phyloP scores from a whole-genome alignment of 1,284 basidiomycete species.

The Boletus calvinii region DNA sequence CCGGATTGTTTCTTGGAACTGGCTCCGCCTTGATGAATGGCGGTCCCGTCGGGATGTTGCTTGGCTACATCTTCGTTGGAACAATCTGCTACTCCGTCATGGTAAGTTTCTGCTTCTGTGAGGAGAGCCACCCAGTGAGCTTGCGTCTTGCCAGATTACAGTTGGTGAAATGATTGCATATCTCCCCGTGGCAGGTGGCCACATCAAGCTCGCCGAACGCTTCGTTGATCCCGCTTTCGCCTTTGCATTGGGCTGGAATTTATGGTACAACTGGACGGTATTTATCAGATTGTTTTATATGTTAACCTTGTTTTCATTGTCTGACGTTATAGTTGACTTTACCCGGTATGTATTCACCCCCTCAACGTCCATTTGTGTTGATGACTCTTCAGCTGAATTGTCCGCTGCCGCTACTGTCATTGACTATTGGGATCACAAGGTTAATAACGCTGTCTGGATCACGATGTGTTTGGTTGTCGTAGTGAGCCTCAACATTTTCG shows the following conservation, averaged over 20 bases:
- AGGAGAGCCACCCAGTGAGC: background rate
- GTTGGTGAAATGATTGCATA: conserved; percentile 36
- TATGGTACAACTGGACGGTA: conserved; percentile 56
- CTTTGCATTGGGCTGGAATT: conserved; percentile 67
- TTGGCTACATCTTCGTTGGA: conserved; percentile 34
- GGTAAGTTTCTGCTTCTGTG: conserved; percentile 8
- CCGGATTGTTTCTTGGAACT: conserved; percentile 43
- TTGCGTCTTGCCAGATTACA: conserved; percentile 15
- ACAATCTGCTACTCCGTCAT: conserved; percentile 25
- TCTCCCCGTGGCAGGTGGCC: conserved; percentile 50
- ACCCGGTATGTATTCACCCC: conserved; percentile 16
- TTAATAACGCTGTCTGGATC: conserved; percentile 59
- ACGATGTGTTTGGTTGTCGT: conserved; percentile 59
- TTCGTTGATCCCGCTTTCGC: conserved; percentile 70
- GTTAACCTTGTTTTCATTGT: background rate
- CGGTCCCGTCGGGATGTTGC: conserved; percentile 30
- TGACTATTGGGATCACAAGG: conserved; percentile 48
- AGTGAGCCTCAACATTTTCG: conserved; percentile 57
- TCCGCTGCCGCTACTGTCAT: conserved; percentile 62
- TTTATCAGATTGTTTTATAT: conserved; percentile 29
- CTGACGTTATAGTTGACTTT: conserved; percentile 18
- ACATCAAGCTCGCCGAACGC: conserved; percentile 63
- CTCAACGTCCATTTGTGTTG: background rate
- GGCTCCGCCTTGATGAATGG: conserved; percentile 25
- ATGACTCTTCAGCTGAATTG: conserved; percentile 48